A percentile compares a stretch with the other conserved stretches of the same genome.
Evolutionary conservation across 345 rosid genomes (phyloP).

Genomic region (Rhodamnia rubescens): DNA sequence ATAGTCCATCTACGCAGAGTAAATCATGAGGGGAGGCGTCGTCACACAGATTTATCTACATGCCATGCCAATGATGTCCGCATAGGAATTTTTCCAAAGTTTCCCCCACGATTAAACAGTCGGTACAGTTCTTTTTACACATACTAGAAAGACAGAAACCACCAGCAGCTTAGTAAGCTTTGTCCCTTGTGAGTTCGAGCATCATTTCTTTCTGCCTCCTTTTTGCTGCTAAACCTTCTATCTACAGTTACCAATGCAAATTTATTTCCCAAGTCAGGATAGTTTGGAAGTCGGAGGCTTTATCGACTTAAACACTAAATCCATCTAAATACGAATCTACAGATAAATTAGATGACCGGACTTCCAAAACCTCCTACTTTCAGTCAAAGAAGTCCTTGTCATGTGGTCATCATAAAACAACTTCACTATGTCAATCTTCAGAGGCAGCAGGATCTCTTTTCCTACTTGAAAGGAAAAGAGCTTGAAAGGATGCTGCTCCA

Average conservation of each 20-base stretch:
- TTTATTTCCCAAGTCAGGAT: background rate
- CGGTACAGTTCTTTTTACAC: background rate
- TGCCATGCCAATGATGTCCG: background rate
- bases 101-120: background rate
- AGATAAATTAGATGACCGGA: background rate
- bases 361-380: background rate
- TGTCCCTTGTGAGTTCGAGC: background rate
- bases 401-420: background rate
- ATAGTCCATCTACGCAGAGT: background rate
- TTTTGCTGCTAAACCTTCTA: background rate
- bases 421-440: background rate
- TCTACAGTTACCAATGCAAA: conserved; percentile 2
- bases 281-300: background rate
- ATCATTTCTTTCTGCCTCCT: background rate
- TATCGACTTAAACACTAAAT: background rate
- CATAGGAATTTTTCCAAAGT: background rate
- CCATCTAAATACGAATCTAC: background rate
- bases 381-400: background rate
- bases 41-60: background rate
- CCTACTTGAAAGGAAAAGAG: background rate
- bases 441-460: background rate
- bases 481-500: background rate
- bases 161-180: background rate
- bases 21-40: background rate
- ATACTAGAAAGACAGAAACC: background rate